Base-by-base conservation (phyloP, 2,329 filamentous ascomycete species). In the Claviceps purpurea region DNA sequence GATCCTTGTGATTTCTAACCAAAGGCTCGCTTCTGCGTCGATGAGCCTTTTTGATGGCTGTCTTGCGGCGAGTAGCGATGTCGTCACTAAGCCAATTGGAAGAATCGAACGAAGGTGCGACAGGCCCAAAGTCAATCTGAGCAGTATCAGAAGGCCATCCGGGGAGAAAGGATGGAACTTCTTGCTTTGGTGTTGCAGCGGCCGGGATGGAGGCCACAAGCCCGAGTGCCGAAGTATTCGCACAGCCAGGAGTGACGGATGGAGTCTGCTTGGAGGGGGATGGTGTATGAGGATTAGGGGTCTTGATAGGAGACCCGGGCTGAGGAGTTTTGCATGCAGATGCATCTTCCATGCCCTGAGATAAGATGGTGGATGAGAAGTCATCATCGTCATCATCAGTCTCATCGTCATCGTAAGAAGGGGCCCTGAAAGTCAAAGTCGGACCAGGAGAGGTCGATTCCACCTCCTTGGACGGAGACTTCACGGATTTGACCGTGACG, bases 11-110 rank as follows among this genome's bases (percentile, higher is more conserved):
- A 42, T 57, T 60, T 38, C 62, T 62, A n/a, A 65, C 47, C 22
- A 68, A 57, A 24, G 66, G 66, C 52, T 69, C 66, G 45, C 66
- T 69, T 37, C 59, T 63, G 38, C 66, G 58, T n/a, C 65, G 64
- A 13, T 58, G 58, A 10, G 54, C 52, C 20, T 57, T 52, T 39
- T 58, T 63, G 22, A 58, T 49, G 26, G 56, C 57, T 50, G 55
- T 54, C 22, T 59, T 59, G n/a, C 60, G 57, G 20, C 56, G 55
- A 24, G 59, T 50, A n/a, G 59, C 52, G 20, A 53, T 48, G 11
- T 58, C 56, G 11, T 43, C 37, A 24, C 60, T 60, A 40, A 66
- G 55, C 62, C 63, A 66, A 22, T 62, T 60, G 30, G 58, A 56
- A 0, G 60, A 60, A 44, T 59, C 59, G 26, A 64, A 60, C 11